Evolutionary conservation across 148 eudicot genomes (phyloP).

Genomic region (Vaccinium vitisidaea): DNA sequence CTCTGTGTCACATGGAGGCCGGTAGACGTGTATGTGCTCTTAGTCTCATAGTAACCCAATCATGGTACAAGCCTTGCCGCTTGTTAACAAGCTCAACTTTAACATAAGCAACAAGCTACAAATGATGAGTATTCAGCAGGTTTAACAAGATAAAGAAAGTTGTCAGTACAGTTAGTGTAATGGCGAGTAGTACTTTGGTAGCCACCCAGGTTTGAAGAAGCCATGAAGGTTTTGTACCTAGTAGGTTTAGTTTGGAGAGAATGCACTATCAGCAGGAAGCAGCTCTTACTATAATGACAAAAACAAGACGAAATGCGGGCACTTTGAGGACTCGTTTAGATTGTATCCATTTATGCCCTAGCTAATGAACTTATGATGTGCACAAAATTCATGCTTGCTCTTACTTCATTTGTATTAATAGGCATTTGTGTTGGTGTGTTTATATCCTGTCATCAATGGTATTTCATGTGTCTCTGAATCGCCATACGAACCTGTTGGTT

Average conservation of each 20-base stretch:
- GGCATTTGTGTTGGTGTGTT: neutral
- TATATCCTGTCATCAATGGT: neutral
- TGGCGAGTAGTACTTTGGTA: neutral
- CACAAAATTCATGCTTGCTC: neutral
- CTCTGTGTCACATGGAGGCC: neutral
- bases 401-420: neutral
- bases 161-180: neutral
- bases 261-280: neutral
- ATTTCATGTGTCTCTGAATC: neutral
- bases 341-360: neutral
- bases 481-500: neutral
- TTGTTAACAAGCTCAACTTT: neutral
- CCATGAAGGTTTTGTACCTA: neutral
- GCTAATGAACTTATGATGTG: slow-evolving; percentile 1
- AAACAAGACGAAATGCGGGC: neutral
- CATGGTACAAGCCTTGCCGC: neutral
- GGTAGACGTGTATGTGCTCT: neutral
- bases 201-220: neutral
- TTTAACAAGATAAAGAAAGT: neutral
- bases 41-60: neutral
- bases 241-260: slow-evolving; percentile 5
- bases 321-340: neutral
- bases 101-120: neutral
- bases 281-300: neutral
- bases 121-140: neutral